These are phyloP conservation scores for Aureobasidium lini DNA, from an alignment of 2,329 filamentous ascomycete genomes.

Conservation along the genomic window DNA sequence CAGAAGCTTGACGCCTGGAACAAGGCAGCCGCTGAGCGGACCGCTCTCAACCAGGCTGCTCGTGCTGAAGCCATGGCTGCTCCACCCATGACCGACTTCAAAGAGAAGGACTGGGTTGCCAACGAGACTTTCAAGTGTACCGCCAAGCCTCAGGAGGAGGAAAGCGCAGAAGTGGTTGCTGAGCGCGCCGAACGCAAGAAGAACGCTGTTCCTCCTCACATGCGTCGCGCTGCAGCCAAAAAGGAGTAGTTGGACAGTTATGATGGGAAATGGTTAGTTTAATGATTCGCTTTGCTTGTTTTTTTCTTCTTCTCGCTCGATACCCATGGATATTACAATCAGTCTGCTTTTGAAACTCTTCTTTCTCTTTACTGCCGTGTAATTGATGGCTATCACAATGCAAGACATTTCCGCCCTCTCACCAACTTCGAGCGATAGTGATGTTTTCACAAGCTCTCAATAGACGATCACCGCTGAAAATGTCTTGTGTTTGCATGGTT, in stretches of 20 bases:
- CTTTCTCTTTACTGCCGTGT: not conserved
- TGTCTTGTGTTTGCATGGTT: no score
- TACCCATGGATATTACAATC: not conserved
- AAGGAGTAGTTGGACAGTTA: not conserved
- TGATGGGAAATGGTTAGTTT: no score
- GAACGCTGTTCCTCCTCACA: not conserved
- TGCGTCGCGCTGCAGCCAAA: not conserved
- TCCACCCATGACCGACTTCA: not conserved
- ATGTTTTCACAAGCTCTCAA: no score
- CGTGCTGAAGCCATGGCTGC: not conserved
- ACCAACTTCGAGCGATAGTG: no score
- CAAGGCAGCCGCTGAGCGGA: not conserved
- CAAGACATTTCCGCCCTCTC: no score
- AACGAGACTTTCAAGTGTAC: not conserved
- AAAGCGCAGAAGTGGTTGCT: not conserved
- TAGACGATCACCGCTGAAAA: no score
- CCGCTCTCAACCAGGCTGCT: not conserved
- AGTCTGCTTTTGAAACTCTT: not conserved
- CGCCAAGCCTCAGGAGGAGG: not conserved
- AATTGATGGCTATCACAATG: no score
- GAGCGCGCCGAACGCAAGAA: not conserved
- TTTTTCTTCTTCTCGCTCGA: not conserved
- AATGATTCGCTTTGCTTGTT: not conserved
- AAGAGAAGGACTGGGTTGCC: not conserved
- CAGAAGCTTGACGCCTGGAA: not conserved